Evolutionary conservation across 257 asterid species (phyloP).

Genomic region (Marsdenia floribunda): DNA sequence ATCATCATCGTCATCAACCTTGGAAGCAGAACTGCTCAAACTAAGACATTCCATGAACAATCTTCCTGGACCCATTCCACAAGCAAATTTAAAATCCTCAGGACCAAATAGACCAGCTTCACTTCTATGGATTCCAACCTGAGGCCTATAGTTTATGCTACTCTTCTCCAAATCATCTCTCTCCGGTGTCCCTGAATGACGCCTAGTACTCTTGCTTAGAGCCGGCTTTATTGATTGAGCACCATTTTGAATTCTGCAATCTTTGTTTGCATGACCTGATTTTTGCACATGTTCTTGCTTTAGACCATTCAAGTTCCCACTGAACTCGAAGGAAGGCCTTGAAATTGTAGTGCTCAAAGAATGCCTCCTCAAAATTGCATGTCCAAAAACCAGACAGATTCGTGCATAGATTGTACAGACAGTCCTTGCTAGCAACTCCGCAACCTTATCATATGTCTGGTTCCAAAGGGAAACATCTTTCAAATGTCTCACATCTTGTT

Average conservation of each 20-base stretch:
- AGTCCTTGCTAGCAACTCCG: constrained; percentile 73
- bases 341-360: constrained; percentile 19
- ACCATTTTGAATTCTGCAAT: constrained; percentile 19
- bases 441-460: constrained; percentile 73
- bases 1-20: constrained; percentile 40
- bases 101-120: constrained; percentile 50
- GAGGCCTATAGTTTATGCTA: constrained; percentile 20
- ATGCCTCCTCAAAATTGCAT: constrained; percentile 25
- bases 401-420: constrained; percentile 71
- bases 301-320: constrained; percentile 27
- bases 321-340: constrained; percentile 27
- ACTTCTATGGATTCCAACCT: constrained; percentile 28
- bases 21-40: constrained; percentile 55
- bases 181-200: constrained; percentile 23
- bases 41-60: constrained; percentile 74
- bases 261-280: constrained; percentile 20
- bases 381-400: constrained; percentile 43
- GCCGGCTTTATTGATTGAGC: constrained; percentile 22
- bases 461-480: constrained; percentile 85
- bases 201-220: constrained; percentile 28
- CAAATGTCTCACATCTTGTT: constrained; percentile 79
- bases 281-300: constrained; percentile 31
- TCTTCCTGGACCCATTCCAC: constrained; percentile 79
- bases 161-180: constrained; percentile 31
- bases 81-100: constrained; percentile 57